Evolutionary conservation across 2,329 filamentous ascomycete species (phyloP).

Genomic region (Septoria linicola): DNA sequence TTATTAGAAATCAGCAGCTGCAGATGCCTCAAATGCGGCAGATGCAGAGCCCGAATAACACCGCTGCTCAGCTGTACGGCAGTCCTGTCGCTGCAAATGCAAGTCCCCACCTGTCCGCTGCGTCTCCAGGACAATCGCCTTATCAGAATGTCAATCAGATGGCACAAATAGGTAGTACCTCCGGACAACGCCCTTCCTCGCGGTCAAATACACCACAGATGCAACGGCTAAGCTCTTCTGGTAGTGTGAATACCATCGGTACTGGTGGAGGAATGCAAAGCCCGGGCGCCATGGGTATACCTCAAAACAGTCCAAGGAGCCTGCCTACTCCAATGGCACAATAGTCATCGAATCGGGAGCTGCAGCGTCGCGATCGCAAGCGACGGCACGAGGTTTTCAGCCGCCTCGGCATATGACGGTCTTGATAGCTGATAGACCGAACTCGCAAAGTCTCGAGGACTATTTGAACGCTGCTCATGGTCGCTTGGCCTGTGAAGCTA

Average conservation of each 20-base stretch:
- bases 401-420: no score
- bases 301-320: conserved; percentile 36
- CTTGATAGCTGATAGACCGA: no score
- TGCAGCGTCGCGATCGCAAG: no score
- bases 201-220: conserved; percentile 37
- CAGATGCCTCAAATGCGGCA: conserved; percentile 35
- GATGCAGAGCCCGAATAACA: conserved; percentile 29
- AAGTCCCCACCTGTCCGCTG: conserved; percentile 34
- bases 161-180: conserved; percentile 19
- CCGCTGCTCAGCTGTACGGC: conserved; percentile 29
- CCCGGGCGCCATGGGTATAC: conserved; percentile 26
- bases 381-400: no score
- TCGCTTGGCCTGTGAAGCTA: no score
- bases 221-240: conserved; percentile 35
- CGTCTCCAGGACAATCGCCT: conserved; percentile 25
- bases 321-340: conserved; percentile 36
- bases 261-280: conserved; percentile 33
- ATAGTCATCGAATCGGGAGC: no score
- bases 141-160: conserved; percentile 27
- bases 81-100: conserved; percentile 34
- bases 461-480: no score
- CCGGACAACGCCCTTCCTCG: conserved; percentile 28
- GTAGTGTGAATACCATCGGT: conserved; percentile 28
- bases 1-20: conserved; percentile 34
- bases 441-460: no score